Percentiles rank a stretch among this genome's conserved stretches.
Evolutionary conservation across 2,329 filamentous ascomycete genomes (phyloP).

Genomic region (Tolypocladium inflatum): DNA sequence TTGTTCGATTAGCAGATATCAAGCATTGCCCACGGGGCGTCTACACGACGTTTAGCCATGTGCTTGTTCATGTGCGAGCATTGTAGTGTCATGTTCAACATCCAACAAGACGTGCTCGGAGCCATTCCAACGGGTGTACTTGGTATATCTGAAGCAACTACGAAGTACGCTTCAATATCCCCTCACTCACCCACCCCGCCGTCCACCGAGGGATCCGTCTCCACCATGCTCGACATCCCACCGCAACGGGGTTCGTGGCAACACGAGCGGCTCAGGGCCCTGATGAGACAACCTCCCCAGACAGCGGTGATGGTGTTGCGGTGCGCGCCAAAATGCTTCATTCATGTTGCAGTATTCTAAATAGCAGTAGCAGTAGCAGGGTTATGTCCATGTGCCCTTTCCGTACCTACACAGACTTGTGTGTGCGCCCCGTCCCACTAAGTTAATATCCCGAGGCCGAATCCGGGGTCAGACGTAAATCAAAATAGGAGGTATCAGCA

Average conservation of each 20-base stretch:
- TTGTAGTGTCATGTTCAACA: background rate
- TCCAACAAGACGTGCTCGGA: background rate
- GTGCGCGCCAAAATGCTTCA: background rate
- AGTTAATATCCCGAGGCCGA: background rate
- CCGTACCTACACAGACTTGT: background rate
- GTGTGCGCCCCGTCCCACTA: background rate
- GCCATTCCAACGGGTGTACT: background rate
- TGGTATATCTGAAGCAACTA: background rate
- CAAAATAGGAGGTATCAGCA: background rate
- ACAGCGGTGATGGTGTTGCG: too few relatives aligned
- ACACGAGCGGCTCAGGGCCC: too few relatives aligned
- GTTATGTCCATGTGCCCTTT: background rate
- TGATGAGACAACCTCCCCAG: too few relatives aligned
- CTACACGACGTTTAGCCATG: background rate
- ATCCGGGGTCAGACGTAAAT: background rate
- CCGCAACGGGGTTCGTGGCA: too few relatives aligned
- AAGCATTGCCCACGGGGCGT: background rate
- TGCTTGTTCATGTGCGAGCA: background rate
- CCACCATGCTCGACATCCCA: too few relatives aligned
- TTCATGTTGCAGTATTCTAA: background rate
- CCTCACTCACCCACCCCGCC: background rate
- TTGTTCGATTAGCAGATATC: constrained; percentile 6
- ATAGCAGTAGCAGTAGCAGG: background rate
- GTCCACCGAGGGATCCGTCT: too few relatives aligned
- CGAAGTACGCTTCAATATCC: too few relatives aligned